These are phyloP conservation scores for Aureobasidium sp. DNA, from an alignment of 2,329 filamentous ascomycete species.

Conservation along the genomic window DNA sequence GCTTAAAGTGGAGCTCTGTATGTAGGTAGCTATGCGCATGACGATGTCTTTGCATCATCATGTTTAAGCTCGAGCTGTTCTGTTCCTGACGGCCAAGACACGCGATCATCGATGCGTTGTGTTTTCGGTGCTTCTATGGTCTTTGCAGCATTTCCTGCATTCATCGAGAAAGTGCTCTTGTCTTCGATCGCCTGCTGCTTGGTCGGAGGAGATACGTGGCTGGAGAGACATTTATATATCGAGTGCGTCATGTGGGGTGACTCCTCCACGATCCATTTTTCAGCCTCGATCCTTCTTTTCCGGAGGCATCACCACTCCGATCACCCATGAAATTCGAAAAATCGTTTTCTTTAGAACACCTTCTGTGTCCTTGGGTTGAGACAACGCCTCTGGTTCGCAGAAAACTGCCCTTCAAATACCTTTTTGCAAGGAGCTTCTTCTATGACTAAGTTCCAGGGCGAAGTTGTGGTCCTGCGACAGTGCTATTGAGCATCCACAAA, in stretches of 20 bases:
- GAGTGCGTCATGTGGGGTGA: constrained; percentile 6
- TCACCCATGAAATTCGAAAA: not conserved
- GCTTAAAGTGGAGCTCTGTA: constrained; percentile 2
- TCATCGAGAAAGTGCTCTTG: not conserved
- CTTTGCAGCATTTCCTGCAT: not conserved
- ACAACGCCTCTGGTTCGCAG: no score
- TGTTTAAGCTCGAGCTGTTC: not conserved
- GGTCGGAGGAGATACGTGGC: not conserved
- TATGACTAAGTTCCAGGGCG: no score
- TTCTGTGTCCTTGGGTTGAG: no score
- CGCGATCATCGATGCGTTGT: constrained; percentile 6
- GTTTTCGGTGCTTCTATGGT: not conserved
- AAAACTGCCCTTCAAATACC: no score
- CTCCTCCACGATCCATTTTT: not conserved
- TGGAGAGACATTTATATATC: not conserved
- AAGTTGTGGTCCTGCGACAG: no score
- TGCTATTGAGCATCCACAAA: no score
- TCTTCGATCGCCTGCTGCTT: not conserved
- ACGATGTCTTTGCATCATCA: constrained; percentile 12
- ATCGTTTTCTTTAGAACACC: no score
- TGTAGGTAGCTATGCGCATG: not conserved
- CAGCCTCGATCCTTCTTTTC: not conserved
- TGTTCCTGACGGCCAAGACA: constrained; percentile 14
- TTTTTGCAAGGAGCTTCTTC: no score
- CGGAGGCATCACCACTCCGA: not conserved